Base-by-base conservation (phyloP, 148 eudicot species). In the Vaccinium myrtillus region DNA sequence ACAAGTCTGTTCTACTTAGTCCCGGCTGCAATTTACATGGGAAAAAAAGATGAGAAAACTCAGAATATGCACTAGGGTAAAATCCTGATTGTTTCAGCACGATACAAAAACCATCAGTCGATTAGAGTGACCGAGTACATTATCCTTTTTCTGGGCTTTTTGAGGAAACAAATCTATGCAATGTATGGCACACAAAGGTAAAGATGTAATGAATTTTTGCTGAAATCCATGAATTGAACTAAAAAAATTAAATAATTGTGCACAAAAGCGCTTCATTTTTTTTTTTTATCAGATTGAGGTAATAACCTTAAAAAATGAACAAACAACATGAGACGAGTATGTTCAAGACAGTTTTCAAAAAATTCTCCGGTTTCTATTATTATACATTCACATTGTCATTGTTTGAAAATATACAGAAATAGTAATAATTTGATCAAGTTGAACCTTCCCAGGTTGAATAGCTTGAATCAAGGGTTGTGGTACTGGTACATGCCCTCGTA, bases 221-320 rank as follows among this genome's bases (percentile, higher is more conserved):
- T 76, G 75, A 74, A 75, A 53, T 77, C 25, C 63, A 15, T 78
- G 78, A 69, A 36, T 48, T 55, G 23, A 84, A 83, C 86, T 92
- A 96, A 75, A 93, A 93, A 86, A 85, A 43, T 43, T 43, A 0
- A 43, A 43, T 43, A 43, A 43, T 43, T 43, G 46, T 43, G 46
- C 46, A 43, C 46, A 43, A 43, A 43, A 43, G 46, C 6, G 46
- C 46, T 43, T 43, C 46, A 43, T 43, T 43, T 43, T 43, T 25
- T 16, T 7, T 49, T 43, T 43, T 43, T 43, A 43, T 55, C 25
- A 36, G 39, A 36, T 36, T 36, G 39, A 36, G 39, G 39, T 36
- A 36, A 36, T 36, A 36, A 36, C 39, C 39, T 36, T 1, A 36
- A 36, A 36, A 36, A 36, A 36, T 36, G 39, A 36, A 36, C 39